Evolutionary conservation across 2,329 filamentous ascomycete genomes (phyloP).

Genomic region (Xylaria digitata): DNA sequence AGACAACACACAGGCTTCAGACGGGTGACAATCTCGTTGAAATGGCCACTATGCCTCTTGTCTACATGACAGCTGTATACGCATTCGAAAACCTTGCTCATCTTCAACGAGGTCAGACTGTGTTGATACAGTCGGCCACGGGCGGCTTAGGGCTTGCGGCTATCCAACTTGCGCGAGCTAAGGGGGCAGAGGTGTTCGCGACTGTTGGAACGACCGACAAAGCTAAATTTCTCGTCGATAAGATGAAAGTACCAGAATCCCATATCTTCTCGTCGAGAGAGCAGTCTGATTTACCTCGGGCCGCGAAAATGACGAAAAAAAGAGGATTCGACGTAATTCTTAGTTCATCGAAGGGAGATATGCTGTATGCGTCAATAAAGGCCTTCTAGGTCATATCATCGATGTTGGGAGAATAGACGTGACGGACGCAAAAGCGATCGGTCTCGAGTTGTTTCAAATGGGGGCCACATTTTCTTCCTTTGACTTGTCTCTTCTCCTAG

Average conservation of each 20-base stretch:
- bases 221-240: background rate
- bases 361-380: background rate
- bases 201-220: conserved; percentile 9
- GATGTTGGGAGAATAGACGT: conserved; percentile 29
- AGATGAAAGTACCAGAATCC: background rate
- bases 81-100: conserved; percentile 11
- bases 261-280: background rate
- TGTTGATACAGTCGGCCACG: conserved; percentile 18
- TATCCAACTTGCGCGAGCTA: conserved; percentile 11
- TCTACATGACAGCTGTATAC: conserved; percentile 24
- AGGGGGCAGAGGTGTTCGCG: conserved; percentile 23
- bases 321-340: conserved; percentile 34
- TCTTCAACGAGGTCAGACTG: background rate
- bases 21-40: conserved; percentile 20
- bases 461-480: conserved; percentile 32
- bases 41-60: conserved; percentile 12
- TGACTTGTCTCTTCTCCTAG: conserved; percentile 29
- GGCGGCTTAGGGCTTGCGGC: conserved; percentile 23
- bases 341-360: conserved; percentile 11
- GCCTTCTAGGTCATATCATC: conserved; percentile 13
- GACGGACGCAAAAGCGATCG: conserved; percentile 22
- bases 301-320: background rate
- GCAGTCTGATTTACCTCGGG: background rate
- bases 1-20: no score
- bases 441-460: conserved; percentile 28